Evolutionary conservation across 2,329 filamentous ascomycete genomes (phyloP), one percentile per base, ranked within the genome.

Genomic region (Fusarium sp.): DNA sequence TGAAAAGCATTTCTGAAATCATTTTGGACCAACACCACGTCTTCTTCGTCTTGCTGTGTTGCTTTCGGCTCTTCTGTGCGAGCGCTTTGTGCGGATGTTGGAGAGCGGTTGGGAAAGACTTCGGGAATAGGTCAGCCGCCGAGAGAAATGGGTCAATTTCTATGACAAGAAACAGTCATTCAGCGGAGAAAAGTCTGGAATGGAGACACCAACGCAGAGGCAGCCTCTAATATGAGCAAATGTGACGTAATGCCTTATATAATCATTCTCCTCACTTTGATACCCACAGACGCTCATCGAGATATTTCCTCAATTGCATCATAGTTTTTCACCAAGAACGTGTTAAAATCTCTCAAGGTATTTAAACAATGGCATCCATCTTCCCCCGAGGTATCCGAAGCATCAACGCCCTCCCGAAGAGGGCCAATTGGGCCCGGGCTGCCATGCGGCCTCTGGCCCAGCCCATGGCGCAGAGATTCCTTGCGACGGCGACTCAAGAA

Each of bases 261-360:
- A 30, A 54, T 54, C 11, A 31, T 15, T 14, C 26, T 30, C 16
- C 14, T 22, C 20, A n/a, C 2, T n/a, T n/a, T 30, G 5, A 13
- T 18, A 4, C 6, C 35, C 16, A 36, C 16, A 36, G 16, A 36
- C 0, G 24, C 4, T 24, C 20, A 10, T 5, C 6, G 1, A 31
- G 12, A 18, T 30, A 30, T 24, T 22, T n/a, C 10, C 5, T 31
- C 22, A 2, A 20, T 31, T 18, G 2, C 4, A 13, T 16, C 2
- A 8, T 20, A 6, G 11, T 0, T 0, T 14, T 12, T 26, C 8
- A 4, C 6, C 4, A 1, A 14, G 5, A 2, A 28, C 14, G 10
- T 5, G 14, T 10, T 12, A 7, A 22, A 1, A 44, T 13, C 3
- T 7, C 7, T 13, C 11, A 13, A 24, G 24, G 3, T 1, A 1